A percentile compares a stretch with the other conserved stretches of the same genome.
Evolutionary conservation across 345 rosid species (phyloP).

Genomic region (Bruguiera sexangula): DNA sequence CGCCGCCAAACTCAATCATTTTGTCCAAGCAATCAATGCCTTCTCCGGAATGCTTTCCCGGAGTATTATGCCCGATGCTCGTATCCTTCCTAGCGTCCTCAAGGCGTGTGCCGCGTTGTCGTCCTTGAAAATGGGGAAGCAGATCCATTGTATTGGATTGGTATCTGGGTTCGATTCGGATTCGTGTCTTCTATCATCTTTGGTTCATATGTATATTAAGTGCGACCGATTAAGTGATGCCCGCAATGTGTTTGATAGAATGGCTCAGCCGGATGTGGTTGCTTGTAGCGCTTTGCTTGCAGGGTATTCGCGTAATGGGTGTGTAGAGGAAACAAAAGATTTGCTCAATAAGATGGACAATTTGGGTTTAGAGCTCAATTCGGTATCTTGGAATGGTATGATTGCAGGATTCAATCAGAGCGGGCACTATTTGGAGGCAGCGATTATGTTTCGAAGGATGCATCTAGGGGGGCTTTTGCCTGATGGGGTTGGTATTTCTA

Average conservation of each 20-base stretch:
- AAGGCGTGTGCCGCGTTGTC: constrained; percentile 29
- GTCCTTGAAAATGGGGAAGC: constrained; percentile 11
- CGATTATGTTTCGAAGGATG: constrained; percentile 44
- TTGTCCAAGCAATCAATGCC: constrained; percentile 7
- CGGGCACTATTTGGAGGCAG: constrained; percentile 36
- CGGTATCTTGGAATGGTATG: constrained; percentile 65
- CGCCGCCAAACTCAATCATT: constrained; percentile 16
- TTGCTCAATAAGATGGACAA: constrained; percentile 34
- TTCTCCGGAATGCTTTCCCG: constrained; percentile 22
- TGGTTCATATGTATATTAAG: constrained; percentile 50
- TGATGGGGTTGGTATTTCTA: constrained; percentile 43
- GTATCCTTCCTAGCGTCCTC: constrained; percentile 37
- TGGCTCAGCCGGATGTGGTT: constrained; percentile 46
- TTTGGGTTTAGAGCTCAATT: constrained; percentile 38
- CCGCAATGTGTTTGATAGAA: constrained; percentile 48
- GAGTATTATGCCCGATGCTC: constrained; percentile 18
- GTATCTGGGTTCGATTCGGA: constrained; percentile 22
- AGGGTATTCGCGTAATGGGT: constrained; percentile 48
- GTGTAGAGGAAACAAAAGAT: constrained; percentile 35
- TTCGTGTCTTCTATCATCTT: constrained; percentile 31
- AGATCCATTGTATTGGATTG: constrained; percentile 19
- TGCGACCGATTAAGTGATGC: constrained; percentile 44
- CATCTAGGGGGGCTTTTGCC: constrained; percentile 44
- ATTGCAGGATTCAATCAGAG: constrained; percentile 64
- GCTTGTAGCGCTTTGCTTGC: constrained; percentile 53